Percentiles rank a stretch among this genome's conserved stretches.
These are phyloP conservation scores for Starmerella gropengiesseri DNA, from an alignment of 805 yeast species.

Conservation along the genomic window DNA sequence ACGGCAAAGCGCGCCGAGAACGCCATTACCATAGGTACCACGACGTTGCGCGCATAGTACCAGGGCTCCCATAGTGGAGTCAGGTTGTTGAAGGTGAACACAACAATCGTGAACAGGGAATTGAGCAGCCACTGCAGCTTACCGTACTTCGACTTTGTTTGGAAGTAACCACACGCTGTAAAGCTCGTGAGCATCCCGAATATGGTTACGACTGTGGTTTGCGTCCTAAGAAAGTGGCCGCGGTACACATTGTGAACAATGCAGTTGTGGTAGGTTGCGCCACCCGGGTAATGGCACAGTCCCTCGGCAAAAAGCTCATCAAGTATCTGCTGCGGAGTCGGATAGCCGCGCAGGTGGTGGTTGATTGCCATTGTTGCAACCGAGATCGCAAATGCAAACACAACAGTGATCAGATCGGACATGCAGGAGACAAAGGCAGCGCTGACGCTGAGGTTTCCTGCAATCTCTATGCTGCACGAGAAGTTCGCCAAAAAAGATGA, in stretches of 20 bases:
- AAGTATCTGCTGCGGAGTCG: conserved; percentile 13
- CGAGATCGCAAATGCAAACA: conserved; percentile 19
- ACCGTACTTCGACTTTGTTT: conserved; percentile 18
- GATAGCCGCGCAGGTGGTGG: conserved; percentile 23
- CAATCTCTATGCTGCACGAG: conserved; percentile 22
- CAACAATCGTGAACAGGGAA: conserved; percentile 22
- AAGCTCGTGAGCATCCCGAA: conserved; percentile 23
- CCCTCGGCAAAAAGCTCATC: conserved; percentile 19
- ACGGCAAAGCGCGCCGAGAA: conserved; percentile 22
- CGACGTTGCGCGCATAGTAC: conserved; percentile 18
- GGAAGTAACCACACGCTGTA: conserved; percentile 18
- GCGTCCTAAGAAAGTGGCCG: conserved; percentile 23
- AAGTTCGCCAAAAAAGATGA: conserved; percentile 25
- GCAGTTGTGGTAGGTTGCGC: conserved; percentile 16
- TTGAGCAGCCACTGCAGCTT: conserved; percentile 24
- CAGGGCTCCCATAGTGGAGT: conserved; percentile 26
- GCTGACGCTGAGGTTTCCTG: conserved; percentile 25
- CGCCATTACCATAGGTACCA: conserved; percentile 25
- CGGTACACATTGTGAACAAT: conserved; percentile 16
- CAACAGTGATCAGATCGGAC: conserved; percentile 13
- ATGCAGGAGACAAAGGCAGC: conserved; percentile 18
- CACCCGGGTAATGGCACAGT: conserved; percentile 19
- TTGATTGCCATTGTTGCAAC: conserved; percentile 25
- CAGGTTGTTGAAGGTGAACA: conserved; percentile 20
- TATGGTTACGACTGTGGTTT: conserved; percentile 22